Evolutionary conservation across 2,329 filamentous ascomycete species (phyloP).

Genomic region (Fusarium pseudograminearum): DNA sequence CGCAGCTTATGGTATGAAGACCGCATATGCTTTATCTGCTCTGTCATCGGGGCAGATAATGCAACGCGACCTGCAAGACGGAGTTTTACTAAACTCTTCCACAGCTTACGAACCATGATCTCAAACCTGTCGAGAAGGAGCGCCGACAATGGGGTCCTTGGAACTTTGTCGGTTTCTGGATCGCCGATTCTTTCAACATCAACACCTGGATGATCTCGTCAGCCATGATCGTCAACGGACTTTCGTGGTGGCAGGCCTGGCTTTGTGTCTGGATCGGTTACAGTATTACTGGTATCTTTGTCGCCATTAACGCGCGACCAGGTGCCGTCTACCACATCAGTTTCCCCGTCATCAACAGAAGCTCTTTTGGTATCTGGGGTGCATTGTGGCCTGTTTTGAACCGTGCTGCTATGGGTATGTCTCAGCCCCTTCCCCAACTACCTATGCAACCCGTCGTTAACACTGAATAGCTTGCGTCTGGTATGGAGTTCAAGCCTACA

Average conservation of each 20-base stretch:
- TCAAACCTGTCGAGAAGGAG: conserved; percentile 82
- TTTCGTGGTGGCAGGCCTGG: conserved; percentile 94
- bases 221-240: conserved; percentile 79
- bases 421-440: neutral
- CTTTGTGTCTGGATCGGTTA: conserved; percentile 92
- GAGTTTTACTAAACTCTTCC: conserved; percentile 32
- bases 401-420: conserved; percentile 78
- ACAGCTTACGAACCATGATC: conserved; percentile 82
- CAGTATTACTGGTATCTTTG: conserved; percentile 78
- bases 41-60: neutral
- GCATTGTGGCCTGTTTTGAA: conserved; percentile 91
- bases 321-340: conserved; percentile 90
- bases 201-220: conserved; percentile 96
- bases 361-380: conserved; percentile 91
- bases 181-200: conserved; percentile 87
- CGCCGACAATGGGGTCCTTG: conserved; percentile 86
- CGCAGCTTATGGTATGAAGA: conserved; percentile 78
- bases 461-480: conserved; percentile 75
- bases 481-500: conserved; percentile 89
- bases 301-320: conserved; percentile 83
- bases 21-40: neutral
- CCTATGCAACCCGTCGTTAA: conserved; percentile 20
- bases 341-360: conserved; percentile 82
- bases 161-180: conserved; percentile 92
- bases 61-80: conserved; percentile 2